phyloP scores from a whole-genome alignment of 169 alveolate genomes.

The Ichthyophthirius multifiliis region DNA sequence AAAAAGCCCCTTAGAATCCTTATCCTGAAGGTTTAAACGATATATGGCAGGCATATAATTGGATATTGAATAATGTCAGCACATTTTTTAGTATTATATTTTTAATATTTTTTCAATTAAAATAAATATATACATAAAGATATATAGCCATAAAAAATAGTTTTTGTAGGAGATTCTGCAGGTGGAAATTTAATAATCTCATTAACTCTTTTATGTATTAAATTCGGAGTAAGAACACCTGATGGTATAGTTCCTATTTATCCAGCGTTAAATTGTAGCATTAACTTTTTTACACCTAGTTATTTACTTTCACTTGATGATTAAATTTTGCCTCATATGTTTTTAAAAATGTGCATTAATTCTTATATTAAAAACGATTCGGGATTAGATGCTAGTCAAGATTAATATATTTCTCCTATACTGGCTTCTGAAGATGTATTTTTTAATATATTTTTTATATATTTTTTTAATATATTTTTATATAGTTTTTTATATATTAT shows the following conservation, averaged over 20 bases:
- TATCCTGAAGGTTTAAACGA: constrained; percentile 84
- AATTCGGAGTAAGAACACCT: constrained; percentile 50
- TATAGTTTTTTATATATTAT: background rate
- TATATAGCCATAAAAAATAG: background rate
- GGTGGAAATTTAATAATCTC: constrained; percentile 58
- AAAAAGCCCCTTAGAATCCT: constrained; percentile 78
- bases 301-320: constrained; percentile 57
- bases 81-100: constrained; percentile 43
- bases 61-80: constrained; percentile 64
- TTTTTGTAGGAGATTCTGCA: constrained; percentile 54
- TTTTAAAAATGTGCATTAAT: constrained; percentile 51
- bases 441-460: background rate
- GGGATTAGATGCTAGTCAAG: background rate
- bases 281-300: constrained; percentile 46
- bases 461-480: background rate
- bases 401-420: constrained; percentile 64
- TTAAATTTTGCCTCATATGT: constrained; percentile 49
- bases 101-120: too few species aligned
- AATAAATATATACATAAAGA: too few species aligned
- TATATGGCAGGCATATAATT: constrained; percentile 82
- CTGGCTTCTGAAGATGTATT: constrained; percentile 36
- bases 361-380: constrained; percentile 32
- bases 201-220: constrained; percentile 36
- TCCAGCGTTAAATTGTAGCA: constrained; percentile 56
- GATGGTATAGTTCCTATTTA: constrained; percentile 58